These are phyloP conservation scores for Paraurostyla sp. DNA, from an alignment of 73 alveolate species.

Conservation along the genomic window DNA sequence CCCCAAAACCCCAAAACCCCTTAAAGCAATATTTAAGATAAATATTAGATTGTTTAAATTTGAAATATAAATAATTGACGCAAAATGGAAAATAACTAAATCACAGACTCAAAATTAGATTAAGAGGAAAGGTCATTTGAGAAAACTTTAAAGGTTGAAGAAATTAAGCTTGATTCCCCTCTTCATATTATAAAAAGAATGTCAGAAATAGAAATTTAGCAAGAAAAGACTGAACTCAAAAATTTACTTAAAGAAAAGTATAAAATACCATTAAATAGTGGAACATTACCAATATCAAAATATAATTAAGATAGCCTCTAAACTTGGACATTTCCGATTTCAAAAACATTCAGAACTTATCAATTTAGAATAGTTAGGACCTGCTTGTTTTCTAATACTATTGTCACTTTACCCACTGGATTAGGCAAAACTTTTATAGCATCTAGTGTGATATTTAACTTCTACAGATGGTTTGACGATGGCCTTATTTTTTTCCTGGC, in stretches of 20 bases:
- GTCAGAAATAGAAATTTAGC: neutral
- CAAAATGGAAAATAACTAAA: too few relatives aligned
- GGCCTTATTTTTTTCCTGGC: conserved; percentile 89
- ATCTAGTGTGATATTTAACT: conserved; percentile 79
- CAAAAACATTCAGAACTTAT: conserved; percentile 75
- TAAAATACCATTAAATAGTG: conserved; percentile 24
- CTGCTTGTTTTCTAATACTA: conserved; percentile 77
- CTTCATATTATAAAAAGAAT: too few relatives aligned
- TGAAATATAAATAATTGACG: too few relatives aligned
- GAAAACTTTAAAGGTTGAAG: too few relatives aligned
- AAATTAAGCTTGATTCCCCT: too few relatives aligned
- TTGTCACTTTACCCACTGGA: conserved; percentile 92
- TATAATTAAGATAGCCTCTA: neutral
- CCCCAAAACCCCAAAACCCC: too few relatives aligned
- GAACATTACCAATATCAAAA: conserved; percentile 40
- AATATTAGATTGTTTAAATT: too few relatives aligned
- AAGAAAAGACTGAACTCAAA: conserved; percentile 55
- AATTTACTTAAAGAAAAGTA: conserved; percentile 39
- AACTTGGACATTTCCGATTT: conserved; percentile 75
- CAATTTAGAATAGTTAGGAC: conserved; percentile 79
- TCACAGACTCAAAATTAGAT: too few relatives aligned
- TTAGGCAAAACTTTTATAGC: conserved; percentile 90
- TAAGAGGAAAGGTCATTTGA: too few relatives aligned
- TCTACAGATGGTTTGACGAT: conserved; percentile 82
- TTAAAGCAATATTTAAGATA: too few relatives aligned